Conservation (phyloP, 495 filamentous ascomycete species). For the Aspergillus taichungensis region DNA sequence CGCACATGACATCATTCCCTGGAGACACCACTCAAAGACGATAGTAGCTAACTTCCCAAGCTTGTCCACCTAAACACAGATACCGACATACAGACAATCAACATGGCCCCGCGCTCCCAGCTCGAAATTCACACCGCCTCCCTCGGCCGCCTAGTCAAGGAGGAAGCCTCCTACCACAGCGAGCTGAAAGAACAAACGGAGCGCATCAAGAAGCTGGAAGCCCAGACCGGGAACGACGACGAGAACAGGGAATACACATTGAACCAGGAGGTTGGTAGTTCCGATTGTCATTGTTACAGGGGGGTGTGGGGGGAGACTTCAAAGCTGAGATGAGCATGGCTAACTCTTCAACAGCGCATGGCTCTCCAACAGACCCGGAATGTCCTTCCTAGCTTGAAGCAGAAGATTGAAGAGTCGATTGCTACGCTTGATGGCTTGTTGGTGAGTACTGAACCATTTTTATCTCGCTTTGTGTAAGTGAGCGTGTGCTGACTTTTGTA, state of each 20-base stretch:
- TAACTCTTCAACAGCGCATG: constrained; percentile 47
- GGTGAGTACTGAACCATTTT: constrained; percentile 35
- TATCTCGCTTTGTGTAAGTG: not conserved
- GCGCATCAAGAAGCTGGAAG: constrained; percentile 56
- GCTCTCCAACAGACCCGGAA: constrained; percentile 76
- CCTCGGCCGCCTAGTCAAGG: constrained; percentile 77
- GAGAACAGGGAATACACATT: constrained; percentile 62
- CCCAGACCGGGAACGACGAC: constrained; percentile 41
- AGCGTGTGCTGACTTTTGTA: constrained; percentile 6
- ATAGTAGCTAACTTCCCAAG: not conserved
- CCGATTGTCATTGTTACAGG: not conserved
- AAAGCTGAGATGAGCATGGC: not conserved
- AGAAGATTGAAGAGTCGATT: constrained; percentile 59
- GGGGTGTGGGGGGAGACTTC: too few species aligned
- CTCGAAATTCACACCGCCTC: constrained; percentile 65
- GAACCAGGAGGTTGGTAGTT: constrained; percentile 66
- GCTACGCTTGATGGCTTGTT: constrained; percentile 57
- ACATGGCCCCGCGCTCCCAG: constrained; percentile 64
- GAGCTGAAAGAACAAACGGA: constrained; percentile 65
- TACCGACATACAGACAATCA: constrained; percentile 3
- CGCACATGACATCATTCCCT: not conserved
- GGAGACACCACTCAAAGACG: not conserved
- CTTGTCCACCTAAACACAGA: not conserved
- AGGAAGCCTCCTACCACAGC: constrained; percentile 80
- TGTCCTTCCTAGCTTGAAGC: constrained; percentile 58